phyloP scores from a whole-genome alignment of 2,329 filamentous ascomycete genomes.

The Colletotrichum noveboracense region DNA sequence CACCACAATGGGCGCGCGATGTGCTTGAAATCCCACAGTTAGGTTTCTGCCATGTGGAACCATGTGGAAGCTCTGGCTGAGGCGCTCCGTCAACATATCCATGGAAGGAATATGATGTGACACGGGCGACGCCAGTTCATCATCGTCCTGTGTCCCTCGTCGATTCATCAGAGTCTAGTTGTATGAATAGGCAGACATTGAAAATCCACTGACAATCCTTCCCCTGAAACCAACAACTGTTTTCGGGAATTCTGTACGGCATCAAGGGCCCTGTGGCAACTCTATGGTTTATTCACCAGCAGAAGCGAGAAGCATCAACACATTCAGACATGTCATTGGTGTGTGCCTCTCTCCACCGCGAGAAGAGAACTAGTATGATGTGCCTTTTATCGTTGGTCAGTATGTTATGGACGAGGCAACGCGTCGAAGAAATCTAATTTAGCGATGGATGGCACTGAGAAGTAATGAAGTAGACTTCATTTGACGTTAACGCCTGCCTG shows the following conservation, averaged over 20 bases:
- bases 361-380: accelerated
- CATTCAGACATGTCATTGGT: accelerated
- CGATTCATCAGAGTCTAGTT: background rate
- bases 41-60: no score
- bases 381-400: background rate
- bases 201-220: background rate
- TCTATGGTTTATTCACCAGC: background rate
- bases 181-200: background rate
- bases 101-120: background rate
- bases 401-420: background rate
- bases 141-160: background rate
- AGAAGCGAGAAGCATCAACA: background rate
- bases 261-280: background rate
- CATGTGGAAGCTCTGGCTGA: background rate
- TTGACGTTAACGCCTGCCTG: accelerated
- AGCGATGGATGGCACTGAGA: background rate
- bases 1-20: accelerated
- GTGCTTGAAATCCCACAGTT: accelerated
- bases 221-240: background rate
- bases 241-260: accelerated
- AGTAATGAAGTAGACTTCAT: background rate
- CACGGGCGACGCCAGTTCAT: accelerated
- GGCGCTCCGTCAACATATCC: background rate
- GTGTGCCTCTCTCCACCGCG: background rate
- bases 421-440: accelerated